Evolutionary conservation across 495 filamentous ascomycete species (phyloP).

Genomic region (Podospora anserina): DNA sequence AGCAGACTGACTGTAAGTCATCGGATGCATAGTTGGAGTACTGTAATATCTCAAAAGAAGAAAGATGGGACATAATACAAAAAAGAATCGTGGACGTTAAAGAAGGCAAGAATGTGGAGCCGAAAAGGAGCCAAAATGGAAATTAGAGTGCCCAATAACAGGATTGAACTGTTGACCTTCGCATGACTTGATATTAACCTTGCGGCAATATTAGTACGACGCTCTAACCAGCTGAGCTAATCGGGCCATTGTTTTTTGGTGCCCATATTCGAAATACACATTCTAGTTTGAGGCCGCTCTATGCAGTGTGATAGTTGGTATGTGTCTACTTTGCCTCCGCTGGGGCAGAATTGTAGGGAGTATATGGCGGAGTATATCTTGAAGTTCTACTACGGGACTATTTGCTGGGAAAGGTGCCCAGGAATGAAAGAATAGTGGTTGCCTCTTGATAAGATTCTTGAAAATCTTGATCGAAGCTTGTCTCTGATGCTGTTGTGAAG

Average conservation of each 20-base stretch:
- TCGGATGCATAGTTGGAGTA: too few species aligned
- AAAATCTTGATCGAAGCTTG: too few species aligned
- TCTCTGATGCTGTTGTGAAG: too few species aligned
- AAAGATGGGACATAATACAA: not conserved
- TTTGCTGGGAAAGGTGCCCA: not conserved
- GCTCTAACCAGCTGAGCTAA: not conserved
- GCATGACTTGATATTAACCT: slow-evolving; percentile 11
- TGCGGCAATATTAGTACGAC: not conserved
- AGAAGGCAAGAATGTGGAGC: too few species aligned
- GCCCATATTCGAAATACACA: too few species aligned
- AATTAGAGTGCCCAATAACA: slow-evolving; percentile 9
- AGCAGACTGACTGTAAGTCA: too few species aligned
- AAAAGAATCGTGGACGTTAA: too few species aligned
- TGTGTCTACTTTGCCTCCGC: not conserved
- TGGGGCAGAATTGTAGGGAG: not conserved
- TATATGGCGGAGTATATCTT: slow-evolving; percentile 3
- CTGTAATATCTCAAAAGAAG: too few species aligned
- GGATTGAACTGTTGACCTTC: slow-evolving; percentile 18
- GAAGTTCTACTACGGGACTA: not conserved
- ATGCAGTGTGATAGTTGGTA: too few species aligned
- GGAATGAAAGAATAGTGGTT: not conserved
- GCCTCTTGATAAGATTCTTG: too few species aligned
- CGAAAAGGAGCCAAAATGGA: not conserved
- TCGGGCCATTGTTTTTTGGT: not conserved
- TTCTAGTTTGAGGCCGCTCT: too few species aligned